phyloP scores from a whole-genome alignment of 352 stramenopile species.

The Pythium aristosporum region DNA sequence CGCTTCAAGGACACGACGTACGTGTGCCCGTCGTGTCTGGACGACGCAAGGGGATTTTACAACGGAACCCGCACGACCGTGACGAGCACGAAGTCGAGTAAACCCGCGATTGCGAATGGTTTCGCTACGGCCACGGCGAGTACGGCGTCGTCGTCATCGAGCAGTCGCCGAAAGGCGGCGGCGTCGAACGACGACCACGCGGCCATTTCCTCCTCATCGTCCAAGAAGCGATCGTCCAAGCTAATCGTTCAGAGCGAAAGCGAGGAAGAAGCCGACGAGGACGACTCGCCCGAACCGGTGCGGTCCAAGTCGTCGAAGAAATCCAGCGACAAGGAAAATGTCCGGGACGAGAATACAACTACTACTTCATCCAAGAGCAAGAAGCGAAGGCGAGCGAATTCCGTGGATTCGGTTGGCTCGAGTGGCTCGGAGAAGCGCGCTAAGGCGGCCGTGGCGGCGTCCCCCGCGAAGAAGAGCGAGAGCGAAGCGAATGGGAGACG shows the following conservation, averaged over 20 bases:
- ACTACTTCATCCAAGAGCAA: slow-evolving; percentile 8
- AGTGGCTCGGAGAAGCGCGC: slow-evolving; percentile 22
- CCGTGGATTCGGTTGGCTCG: slow-evolving; percentile 14
- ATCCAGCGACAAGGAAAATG: slow-evolving; percentile 15
- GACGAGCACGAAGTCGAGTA: slow-evolving; percentile 44
- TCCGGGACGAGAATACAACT: slow-evolving; percentile 9
- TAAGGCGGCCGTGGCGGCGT: background rate
- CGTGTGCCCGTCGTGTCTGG: slow-evolving; percentile 78
- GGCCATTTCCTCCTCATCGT: slow-evolving; percentile 13
- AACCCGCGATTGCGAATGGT: slow-evolving; percentile 25
- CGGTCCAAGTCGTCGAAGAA: slow-evolving; percentile 18
- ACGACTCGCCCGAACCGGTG: slow-evolving; percentile 11
- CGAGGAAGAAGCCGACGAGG: slow-evolving; percentile 18
- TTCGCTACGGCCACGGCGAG: slow-evolving; percentile 7
- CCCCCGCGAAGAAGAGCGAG: slow-evolving; percentile 15
- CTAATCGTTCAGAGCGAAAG: slow-evolving; percentile 33
- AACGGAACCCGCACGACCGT: slow-evolving; percentile 41
- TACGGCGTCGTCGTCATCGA: background rate
- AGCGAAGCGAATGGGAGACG: slow-evolving; percentile 15
- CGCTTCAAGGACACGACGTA: slow-evolving; percentile 87
- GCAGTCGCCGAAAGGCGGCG: slow-evolving; percentile 12
- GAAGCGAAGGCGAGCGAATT: slow-evolving; percentile 26
- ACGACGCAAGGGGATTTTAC: slow-evolving; percentile 72
- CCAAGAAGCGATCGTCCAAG: slow-evolving; percentile 34
- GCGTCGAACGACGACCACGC: slow-evolving; percentile 15